phyloP scores from a whole-genome alignment of 148 eudicot genomes.

The Amaranthus palmeri region DNA sequence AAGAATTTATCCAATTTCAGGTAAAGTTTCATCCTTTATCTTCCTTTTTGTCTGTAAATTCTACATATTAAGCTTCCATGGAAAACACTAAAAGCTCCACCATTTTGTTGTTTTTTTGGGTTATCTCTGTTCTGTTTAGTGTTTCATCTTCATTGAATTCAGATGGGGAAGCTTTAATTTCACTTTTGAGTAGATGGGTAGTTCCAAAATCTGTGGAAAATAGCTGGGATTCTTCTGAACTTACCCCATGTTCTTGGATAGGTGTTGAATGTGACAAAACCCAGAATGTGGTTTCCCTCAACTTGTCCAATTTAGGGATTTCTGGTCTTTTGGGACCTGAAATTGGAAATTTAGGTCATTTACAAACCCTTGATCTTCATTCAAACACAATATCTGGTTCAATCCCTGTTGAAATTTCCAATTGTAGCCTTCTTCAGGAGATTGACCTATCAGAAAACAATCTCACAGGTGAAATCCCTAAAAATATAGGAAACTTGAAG shows the following conservation, averaged over 20 bases:
- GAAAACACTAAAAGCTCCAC: slow-evolving; percentile 3
- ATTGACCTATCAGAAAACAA: slow-evolving; percentile 42
- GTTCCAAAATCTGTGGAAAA: slow-evolving; percentile 41
- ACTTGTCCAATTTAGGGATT: slow-evolving; percentile 40
- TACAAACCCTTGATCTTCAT: slow-evolving; percentile 40
- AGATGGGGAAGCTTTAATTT: slow-evolving; percentile 54
- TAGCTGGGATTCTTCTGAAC: slow-evolving; percentile 58
- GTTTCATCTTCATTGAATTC: slow-evolving; percentile 37
- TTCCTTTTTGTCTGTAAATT: background rate
- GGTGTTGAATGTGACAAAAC: slow-evolving; percentile 48
- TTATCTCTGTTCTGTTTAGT: slow-evolving; percentile 10
- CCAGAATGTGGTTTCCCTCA: slow-evolving; percentile 35
- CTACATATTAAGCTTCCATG: slow-evolving; percentile 2
- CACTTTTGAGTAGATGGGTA: slow-evolving; percentile 54
- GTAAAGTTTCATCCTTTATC: slow-evolving; percentile 17
- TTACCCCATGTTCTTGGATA: slow-evolving; percentile 69
- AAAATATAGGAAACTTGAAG: slow-evolving; percentile 22
- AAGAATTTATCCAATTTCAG: slow-evolving; percentile 2
- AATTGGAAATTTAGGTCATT: slow-evolving; percentile 36
- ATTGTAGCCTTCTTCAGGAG: slow-evolving; percentile 39
- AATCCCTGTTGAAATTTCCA: slow-evolving; percentile 44
- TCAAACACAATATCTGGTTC: slow-evolving; percentile 39
- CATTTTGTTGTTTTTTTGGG: slow-evolving; percentile 14
- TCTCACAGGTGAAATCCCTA: slow-evolving; percentile 43
- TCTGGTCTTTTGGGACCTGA: slow-evolving; percentile 64